Evolutionary conservation across 2,329 filamentous ascomycete species (phyloP), one percentile per base, ranked within the genome.

Genomic region (Penicillium sp.): DNA sequence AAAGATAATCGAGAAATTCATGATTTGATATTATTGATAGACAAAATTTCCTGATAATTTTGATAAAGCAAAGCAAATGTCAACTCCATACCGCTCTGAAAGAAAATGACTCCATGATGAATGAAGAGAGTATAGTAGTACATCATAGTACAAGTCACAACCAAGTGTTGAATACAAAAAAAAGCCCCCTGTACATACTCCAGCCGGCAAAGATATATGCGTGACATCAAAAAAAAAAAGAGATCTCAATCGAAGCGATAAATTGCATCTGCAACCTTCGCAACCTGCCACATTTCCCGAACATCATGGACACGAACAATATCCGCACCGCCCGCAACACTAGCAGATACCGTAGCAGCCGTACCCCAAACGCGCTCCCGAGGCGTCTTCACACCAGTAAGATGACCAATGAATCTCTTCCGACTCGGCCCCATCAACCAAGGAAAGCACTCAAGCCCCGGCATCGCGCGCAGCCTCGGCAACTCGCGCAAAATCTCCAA

Each of bases 241-340:
- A 47, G 36, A 43, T 23, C 43, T 57, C 30, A 58, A 27, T 64
- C 51, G 40, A 62, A 64, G 63, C 90, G 81, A 84, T 90, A 96
- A 51, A 97, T 91, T n/a, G 91, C 92, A 81, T 97, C 93, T 8
- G 90, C 85, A 86, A 97, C 93, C 69, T 83, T 88, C 1, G 85
- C 85, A 30, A 96, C 91, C 73, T 91, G 82, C 38, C 76, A 79
- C 93, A 97, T 97, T 77, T 94, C 89, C 52, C 79, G 75, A 13
- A 92, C 89, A 76, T 97, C 93, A 75, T 99, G 94, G 39, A 99
- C 91, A 47, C 94, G 81, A 42, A 97, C 87, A 55, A 99, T 85
- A 77, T 97, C 92, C 23, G 92, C 92, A 2, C 94, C 94, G 7
- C 90, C 90, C 57, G 88, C 84, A 29, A 99, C 82, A 42, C 91